Evolutionary conservation across 2,329 filamentous ascomycete genomes (phyloP).

Genomic region (Pezicula carpinea): DNA sequence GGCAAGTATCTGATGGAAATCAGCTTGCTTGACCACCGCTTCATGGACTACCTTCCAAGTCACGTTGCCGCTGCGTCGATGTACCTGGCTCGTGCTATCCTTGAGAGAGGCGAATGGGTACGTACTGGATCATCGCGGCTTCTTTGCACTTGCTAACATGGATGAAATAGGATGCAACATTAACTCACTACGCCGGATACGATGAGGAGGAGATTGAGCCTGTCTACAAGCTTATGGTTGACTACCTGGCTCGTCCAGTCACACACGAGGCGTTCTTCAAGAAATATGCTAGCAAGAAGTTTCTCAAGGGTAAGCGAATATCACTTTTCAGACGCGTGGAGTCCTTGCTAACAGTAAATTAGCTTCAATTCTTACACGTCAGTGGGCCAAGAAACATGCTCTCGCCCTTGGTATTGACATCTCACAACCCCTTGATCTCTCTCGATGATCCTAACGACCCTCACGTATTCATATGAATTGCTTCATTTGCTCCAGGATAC

Average conservation of each 20-base stretch:
- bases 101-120: slow-evolving; percentile 90
- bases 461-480: slow-evolving; percentile 20
- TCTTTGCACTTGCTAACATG: slow-evolving; percentile 21
- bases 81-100: slow-evolving; percentile 87
- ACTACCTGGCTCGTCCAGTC: slow-evolving; percentile 88
- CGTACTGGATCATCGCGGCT: slow-evolving; percentile 30
- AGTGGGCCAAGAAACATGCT: slow-evolving; percentile 86
- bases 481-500: slow-evolving; percentile 22
- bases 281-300: slow-evolving; percentile 99
- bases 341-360: slow-evolving; percentile 21
- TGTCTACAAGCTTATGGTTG: slow-evolving; percentile 89
- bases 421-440: slow-evolving; percentile 25
- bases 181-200: slow-evolving; percentile 90
- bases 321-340: background rate
- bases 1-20: slow-evolving; percentile 99
- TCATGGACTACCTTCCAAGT: slow-evolving; percentile 85
- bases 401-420: slow-evolving; percentile 46
- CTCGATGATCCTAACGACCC: slow-evolving; percentile 19
- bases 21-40: slow-evolving; percentile 88
- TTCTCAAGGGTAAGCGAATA: slow-evolving; percentile 77
- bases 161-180: slow-evolving; percentile 64
- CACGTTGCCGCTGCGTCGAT: slow-evolving; percentile 89
- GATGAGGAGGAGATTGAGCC: slow-evolving; percentile 89
- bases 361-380: slow-evolving; percentile 88
- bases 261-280: slow-evolving; percentile 98